A percentile compares a stretch with the other conserved stretches of the same genome.
Evolutionary conservation across 2,329 filamentous ascomycete genomes (phyloP).

Genomic region (Xylaria sp.): DNA sequence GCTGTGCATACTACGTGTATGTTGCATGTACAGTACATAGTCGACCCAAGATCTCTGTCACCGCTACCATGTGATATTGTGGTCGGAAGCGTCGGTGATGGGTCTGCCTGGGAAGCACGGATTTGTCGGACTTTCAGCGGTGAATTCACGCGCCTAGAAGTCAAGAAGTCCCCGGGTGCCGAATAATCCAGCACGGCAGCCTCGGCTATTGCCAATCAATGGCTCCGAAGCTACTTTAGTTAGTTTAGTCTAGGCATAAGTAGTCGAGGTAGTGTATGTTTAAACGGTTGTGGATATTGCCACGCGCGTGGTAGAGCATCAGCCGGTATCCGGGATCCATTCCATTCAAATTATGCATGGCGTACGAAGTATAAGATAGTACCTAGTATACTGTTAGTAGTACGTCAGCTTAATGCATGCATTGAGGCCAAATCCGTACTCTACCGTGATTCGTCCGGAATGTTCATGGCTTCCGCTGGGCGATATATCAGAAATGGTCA

Average conservation of each 20-base stretch:
- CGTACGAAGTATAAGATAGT: background rate
- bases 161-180: slow-evolving; percentile 17
- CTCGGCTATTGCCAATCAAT: background rate
- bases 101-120: background rate
- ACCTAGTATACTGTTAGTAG: too few species aligned
- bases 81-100: slow-evolving; percentile 28
- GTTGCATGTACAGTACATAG: background rate
- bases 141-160: background rate
- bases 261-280: too few species aligned
- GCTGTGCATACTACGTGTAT: background rate
- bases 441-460: background rate
- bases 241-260: background rate
- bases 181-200: background rate
- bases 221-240: background rate
- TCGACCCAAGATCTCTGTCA: background rate
- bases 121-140: background rate
- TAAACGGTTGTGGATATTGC: background rate
- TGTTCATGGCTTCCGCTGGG: background rate
- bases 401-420: background rate
- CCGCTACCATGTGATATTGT: slow-evolving; percentile 4
- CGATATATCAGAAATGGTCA: slow-evolving; percentile 2
- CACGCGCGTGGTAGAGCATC: background rate
- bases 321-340: background rate
- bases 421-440: background rate
- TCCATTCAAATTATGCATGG: background rate